Base-by-base conservation (phyloP, 768 basidiomycete genomes). In the Neoboletus magnificus region DNA sequence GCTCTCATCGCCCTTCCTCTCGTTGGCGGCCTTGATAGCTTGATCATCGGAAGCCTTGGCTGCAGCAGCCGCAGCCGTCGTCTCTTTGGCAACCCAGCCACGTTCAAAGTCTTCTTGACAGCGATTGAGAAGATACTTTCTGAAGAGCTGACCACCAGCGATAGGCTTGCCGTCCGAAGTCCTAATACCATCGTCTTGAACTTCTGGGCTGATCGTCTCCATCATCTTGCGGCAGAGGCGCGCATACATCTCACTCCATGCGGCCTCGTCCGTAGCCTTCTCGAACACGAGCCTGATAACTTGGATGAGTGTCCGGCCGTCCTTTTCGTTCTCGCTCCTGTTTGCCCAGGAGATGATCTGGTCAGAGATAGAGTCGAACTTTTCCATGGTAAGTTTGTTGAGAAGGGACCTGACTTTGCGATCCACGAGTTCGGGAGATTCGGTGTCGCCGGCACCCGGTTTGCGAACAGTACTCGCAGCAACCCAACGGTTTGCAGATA, bases 91-190 rank as follows among this genome's bases (percentile, higher is more conserved):
- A 37, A 88, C 82, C 95, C 95, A 98, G 7, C 94, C 94, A 57
- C 87, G 84, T 77, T 98, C 96, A 72, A 98, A 98, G 75, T 98
- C 95, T 68, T 97, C 92, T 70, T 97, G 95, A 75, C 96, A 98
- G 42, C 95, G 84, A 68, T 96, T 96, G 52, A 98, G 81, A 22
- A 98, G 82, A 75, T 98, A 98, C 76, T 96, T 96, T 59, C 95
- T 81, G 89, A 98, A 99, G 41, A 98, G 82, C 56, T 91, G 86
- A 47, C 96, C 95, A 62, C 96, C 96, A 42, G 89, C 80, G 56
- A 95, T 89, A n/a, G 90, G 90, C 68, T 89, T 88, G 66, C 91
- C 92, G 59, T 94, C 91, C 13, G 76, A 41, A 60, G 84, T 86
- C 75, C 79, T 84, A 74, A 96, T 90, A 11, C 87, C 85, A 56